phyloP scores from a whole-genome alignment of 768 basidiomycete species.

The Leccinum truebloodii region DNA sequence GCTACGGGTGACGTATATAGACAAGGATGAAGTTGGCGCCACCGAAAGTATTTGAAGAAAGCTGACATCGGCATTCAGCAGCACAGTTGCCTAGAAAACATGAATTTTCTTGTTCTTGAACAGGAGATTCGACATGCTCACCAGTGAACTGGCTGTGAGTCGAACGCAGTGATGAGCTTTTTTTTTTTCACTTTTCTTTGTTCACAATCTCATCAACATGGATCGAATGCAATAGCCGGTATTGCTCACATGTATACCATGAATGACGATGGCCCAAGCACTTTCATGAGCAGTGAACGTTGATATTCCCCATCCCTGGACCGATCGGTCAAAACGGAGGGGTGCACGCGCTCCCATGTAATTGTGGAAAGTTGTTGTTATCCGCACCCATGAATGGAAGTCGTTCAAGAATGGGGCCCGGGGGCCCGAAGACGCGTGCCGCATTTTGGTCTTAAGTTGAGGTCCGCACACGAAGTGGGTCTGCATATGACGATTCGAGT shows the following conservation, averaged over 20 bases:
- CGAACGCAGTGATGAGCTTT: slow-evolving; percentile 42
- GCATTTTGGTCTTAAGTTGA: background rate
- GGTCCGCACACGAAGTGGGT: background rate
- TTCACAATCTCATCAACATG: slow-evolving; percentile 49
- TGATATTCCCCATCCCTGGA: slow-evolving; percentile 27
- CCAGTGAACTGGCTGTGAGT: slow-evolving; percentile 52
- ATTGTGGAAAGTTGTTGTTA: slow-evolving; percentile 40
- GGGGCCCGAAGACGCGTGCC: background rate
- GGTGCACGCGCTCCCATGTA: slow-evolving; percentile 44
- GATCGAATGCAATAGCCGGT: slow-evolving; percentile 45
- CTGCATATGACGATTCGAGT: background rate
- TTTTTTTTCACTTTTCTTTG: slow-evolving; percentile 40
- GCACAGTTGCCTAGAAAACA: slow-evolving; percentile 49
- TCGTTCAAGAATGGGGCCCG: too few relatives aligned
- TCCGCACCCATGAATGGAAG: too few relatives aligned
- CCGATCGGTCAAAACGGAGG: slow-evolving; percentile 35
- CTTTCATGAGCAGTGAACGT: slow-evolving; percentile 31
- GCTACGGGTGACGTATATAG: slow-evolving; percentile 39
- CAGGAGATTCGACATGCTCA: slow-evolving; percentile 28
- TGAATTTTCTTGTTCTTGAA: background rate
- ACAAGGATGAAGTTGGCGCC: slow-evolving; percentile 28
- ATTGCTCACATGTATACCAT: slow-evolving; percentile 45
- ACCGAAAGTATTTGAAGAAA: slow-evolving; percentile 53
- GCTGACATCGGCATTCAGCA: slow-evolving; percentile 59
- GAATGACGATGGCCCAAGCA: slow-evolving; percentile 24